These are phyloP conservation scores for Phytophthora agathidicida DNA, from an alignment of 352 stramenopile genomes.

Conservation along the genomic window DNA sequence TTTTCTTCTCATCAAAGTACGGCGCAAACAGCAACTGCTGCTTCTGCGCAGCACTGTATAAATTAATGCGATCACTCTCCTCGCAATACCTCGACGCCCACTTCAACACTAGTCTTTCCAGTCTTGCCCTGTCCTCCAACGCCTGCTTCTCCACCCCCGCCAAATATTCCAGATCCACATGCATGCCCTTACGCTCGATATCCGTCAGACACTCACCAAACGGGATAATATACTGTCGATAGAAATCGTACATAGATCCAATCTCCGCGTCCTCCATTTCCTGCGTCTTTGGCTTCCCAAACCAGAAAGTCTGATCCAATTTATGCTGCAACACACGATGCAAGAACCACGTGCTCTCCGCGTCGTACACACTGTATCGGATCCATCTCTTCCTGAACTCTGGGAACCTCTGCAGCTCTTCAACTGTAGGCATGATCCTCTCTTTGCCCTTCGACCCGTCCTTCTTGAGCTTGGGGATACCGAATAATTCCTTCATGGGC, in stretches of 20 bases:
- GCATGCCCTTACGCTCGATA: constrained; percentile 96
- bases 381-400: constrained; percentile 95
- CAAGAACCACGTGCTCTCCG: constrained; percentile 97
- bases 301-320: constrained; percentile 92
- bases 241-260: constrained; percentile 97
- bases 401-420: constrained; percentile 85
- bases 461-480: constrained; percentile 95
- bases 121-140: constrained; percentile 82
- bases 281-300: constrained; percentile 33
- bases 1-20: constrained; percentile 78
- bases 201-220: constrained; percentile 99
- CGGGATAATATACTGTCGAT: constrained; percentile 95
- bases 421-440: constrained; percentile 71
- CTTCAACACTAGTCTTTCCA: constrained; percentile 88
- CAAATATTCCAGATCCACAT: constrained; percentile 92
- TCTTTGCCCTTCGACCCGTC: constrained; percentile 94
- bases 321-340: constrained; percentile 90
- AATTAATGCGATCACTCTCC: constrained; percentile 96
- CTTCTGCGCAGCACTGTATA: constrained; percentile 93
- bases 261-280: constrained; percentile 24
- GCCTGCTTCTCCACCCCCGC: constrained; percentile 91
- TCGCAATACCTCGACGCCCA: constrained; percentile 94
- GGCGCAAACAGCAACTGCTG: constrained; percentile 97
- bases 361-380: constrained; percentile 97
- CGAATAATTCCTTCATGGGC: constrained; percentile 98